Conservation (phyloP, 495 filamentous ascomycete species). For the Aspergillus campestris region DNA sequence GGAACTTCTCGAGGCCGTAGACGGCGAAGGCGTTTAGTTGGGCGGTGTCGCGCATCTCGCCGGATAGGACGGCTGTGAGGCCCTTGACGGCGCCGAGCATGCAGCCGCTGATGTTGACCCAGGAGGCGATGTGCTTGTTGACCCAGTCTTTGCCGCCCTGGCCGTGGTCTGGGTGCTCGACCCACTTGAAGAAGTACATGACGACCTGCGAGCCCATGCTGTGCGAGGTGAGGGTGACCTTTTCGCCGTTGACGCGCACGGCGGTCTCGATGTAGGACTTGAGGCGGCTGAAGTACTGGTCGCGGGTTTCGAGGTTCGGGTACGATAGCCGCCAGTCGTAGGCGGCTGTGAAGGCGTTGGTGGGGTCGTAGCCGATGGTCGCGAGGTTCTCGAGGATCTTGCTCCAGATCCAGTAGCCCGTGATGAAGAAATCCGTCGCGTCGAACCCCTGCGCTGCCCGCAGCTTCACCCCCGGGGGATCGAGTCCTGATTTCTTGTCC, state of each 20-base stretch:
- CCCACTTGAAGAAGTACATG: slow-evolving; percentile 98
- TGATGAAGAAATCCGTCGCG: slow-evolving; percentile 83
- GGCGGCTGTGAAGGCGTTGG: slow-evolving; percentile 88
- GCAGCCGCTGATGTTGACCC: slow-evolving; percentile 97
- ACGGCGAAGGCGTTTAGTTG: slow-evolving; percentile 97
- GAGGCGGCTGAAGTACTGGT: slow-evolving; percentile 86
- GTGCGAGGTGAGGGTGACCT: slow-evolving; percentile 83
- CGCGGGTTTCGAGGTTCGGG: slow-evolving; percentile 74
- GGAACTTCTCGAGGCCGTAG: slow-evolving; percentile 93
- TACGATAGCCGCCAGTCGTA: slow-evolving; percentile 99
- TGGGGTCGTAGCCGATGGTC: slow-evolving; percentile 91
- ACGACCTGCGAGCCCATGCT: slow-evolving; percentile 96
- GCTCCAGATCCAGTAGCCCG: slow-evolving; percentile 97
- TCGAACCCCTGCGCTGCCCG: slow-evolving; percentile 96
- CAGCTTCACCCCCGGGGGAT: slow-evolving; percentile 87
- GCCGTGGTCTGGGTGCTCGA: slow-evolving; percentile 69
- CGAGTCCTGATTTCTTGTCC: slow-evolving; percentile 81
- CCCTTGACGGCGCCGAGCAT: slow-evolving; percentile 96
- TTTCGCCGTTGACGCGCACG: slow-evolving; percentile 57
- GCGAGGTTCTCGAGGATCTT: slow-evolving; percentile 97
- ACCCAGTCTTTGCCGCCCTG: slow-evolving; percentile 84
- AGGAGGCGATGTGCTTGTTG: slow-evolving; percentile 78
- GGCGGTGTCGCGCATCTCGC: slow-evolving; percentile 97
- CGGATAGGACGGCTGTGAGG: slow-evolving; percentile 80
- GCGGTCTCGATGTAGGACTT: slow-evolving; percentile 86